Evolutionary conservation across 2,329 filamentous ascomycete genomes (phyloP).

Genomic region (Aspergillus tamarii): DNA sequence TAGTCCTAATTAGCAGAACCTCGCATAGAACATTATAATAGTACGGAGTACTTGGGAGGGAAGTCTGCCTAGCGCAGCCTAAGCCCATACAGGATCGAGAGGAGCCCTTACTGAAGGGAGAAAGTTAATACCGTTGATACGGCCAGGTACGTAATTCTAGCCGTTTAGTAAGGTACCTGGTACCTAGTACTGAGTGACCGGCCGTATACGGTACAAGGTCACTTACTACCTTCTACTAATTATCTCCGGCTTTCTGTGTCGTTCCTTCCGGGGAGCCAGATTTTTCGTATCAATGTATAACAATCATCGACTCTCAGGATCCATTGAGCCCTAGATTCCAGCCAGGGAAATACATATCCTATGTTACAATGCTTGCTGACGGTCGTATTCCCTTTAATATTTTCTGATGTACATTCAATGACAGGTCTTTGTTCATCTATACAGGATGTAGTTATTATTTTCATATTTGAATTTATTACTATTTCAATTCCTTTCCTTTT

Average conservation of each 20-base stretch:
- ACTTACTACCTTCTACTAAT: not conserved
- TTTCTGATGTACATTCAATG: slow-evolving; percentile 6
- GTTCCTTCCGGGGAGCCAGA: slow-evolving; percentile 1
- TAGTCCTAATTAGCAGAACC: slow-evolving; percentile 17
- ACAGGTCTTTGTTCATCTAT: slow-evolving; percentile 17
- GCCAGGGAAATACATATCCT: not conserved
- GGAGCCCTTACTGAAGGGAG: slow-evolving; percentile 24
- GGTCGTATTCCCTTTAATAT: not conserved
- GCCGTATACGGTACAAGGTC: not conserved
- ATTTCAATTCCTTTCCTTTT: not conserved
- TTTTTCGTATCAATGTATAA: not conserved
- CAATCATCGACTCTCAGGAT: slow-evolving; percentile 3
- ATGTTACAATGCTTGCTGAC: slow-evolving; percentile 6
- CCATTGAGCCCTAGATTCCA: slow-evolving; percentile 9
- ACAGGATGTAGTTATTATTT: not conserved
- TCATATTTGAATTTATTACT: not conserved
- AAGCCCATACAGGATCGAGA: slow-evolving; percentile 17
- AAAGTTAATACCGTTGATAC: slow-evolving; percentile 21
- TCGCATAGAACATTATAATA: slow-evolving; percentile 15
- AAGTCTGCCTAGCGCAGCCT: slow-evolving; percentile 24
- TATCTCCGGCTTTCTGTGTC: slow-evolving; percentile 9
- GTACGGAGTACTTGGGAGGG: not conserved
- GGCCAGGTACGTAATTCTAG: not conserved
- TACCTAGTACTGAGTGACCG: not conserved
- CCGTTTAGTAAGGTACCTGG: not conserved